These are phyloP conservation scores for Singerocomus rubriflavus DNA, from an alignment of 1,284 basidiomycete genomes.

Conservation along the genomic window DNA sequence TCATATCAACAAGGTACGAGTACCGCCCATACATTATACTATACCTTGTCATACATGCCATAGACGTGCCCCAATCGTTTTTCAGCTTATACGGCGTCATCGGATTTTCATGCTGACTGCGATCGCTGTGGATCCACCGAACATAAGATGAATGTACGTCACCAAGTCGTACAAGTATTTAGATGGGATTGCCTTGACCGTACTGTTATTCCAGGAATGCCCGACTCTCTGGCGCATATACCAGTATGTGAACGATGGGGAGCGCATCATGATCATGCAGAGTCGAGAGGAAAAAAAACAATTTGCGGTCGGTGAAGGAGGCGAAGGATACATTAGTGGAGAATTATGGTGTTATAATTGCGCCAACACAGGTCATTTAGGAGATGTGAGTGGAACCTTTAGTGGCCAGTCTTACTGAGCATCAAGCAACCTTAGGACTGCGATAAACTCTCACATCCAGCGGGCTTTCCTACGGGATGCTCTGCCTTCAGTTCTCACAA, in stretches of 20 bases:
- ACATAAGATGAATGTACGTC: constrained; percentile 69
- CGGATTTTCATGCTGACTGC: constrained; percentile 52
- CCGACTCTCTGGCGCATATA: constrained; percentile 88
- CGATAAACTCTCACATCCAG: constrained; percentile 45
- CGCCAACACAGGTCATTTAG: constrained; percentile 75
- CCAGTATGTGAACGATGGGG: constrained; percentile 63
- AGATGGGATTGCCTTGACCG: background rate
- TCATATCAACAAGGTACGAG: constrained; percentile 67
- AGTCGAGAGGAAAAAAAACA: constrained; percentile 47
- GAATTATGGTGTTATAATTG: constrained; percentile 91
- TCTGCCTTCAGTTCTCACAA: constrained; percentile 79
- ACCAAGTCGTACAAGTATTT: background rate
- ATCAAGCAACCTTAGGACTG: constrained; percentile 60
- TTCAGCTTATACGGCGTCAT: constrained; percentile 28
- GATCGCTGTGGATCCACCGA: constrained; percentile 69
- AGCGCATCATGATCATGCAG: constrained; percentile 49
- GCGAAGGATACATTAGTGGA: constrained; percentile 69
- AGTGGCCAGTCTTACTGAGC: background rate
- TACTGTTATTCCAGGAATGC: constrained; percentile 59
- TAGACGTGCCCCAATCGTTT: constrained; percentile 77
- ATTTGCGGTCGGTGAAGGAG: constrained; percentile 61
- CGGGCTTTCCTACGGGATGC: constrained; percentile 51
- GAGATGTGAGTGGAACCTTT: constrained; percentile 62
- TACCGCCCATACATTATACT: background rate
- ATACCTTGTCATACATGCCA: constrained; percentile 4